phyloP scores from a whole-genome alignment of 257 asterid species.

The Prunella vulgaris region DNA sequence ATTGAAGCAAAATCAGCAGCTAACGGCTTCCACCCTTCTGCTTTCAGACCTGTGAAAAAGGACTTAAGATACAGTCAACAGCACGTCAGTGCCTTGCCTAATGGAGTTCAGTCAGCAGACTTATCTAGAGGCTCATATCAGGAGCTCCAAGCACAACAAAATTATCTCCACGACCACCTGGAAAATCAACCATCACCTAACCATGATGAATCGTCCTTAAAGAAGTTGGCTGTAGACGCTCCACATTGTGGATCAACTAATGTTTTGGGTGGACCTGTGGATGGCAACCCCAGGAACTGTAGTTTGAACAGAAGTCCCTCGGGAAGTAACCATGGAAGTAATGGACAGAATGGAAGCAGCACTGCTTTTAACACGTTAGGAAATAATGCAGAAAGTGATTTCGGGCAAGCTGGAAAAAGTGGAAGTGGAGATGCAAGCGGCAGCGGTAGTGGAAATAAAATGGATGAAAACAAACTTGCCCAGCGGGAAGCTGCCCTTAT shows the following conservation, averaged over 20 bases:
- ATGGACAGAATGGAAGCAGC: constrained; percentile 50
- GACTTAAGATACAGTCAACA: constrained; percentile 35
- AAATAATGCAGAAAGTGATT: constrained; percentile 51
- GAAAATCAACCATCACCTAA: constrained; percentile 35
- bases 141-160: constrained; percentile 26
- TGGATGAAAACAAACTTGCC: constrained; percentile 45
- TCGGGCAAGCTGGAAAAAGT: constrained; percentile 54
- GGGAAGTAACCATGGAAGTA: constrained; percentile 69
- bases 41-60: constrained; percentile 44
- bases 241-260: constrained; percentile 45
- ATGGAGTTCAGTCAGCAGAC: constrained; percentile 35
- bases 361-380: constrained; percentile 37
- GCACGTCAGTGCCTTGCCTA: constrained; percentile 28
- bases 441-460: constrained; percentile 46
- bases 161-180: constrained; percentile 34
- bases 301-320: constrained; percentile 62
- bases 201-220: constrained; percentile 37
- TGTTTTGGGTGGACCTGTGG: constrained; percentile 37
- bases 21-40: constrained; percentile 37
- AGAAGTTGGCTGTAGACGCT: constrained; percentile 41
- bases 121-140: constrained; percentile 28
- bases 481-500: constrained; percentile 63
- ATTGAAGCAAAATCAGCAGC: constrained; percentile 49
- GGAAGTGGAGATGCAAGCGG: constrained; percentile 54
- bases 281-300: constrained; percentile 34